phyloP scores from a whole-genome alignment of 306 rosid genomes.

The Canavalia gladiata region DNA sequence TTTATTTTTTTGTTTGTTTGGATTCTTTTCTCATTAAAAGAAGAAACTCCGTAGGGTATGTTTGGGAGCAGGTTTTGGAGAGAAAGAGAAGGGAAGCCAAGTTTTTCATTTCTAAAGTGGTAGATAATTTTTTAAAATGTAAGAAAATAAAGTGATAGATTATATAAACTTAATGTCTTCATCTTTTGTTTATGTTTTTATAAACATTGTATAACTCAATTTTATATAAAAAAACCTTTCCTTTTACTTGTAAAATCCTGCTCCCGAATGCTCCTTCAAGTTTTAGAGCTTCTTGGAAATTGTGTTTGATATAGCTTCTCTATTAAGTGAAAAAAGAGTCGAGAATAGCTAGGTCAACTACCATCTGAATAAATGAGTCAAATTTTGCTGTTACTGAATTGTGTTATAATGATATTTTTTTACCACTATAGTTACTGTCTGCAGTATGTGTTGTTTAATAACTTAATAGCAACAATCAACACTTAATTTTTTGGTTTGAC shows the following conservation, averaged over 20 bases:
- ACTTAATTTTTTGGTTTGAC: neutral
- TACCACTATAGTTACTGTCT: neutral
- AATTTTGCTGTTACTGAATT: neutral
- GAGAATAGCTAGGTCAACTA: neutral
- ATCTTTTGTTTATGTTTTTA: no score
- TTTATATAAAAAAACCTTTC: no score
- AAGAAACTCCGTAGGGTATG: neutral
- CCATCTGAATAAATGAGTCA: neutral
- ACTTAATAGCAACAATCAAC: neutral
- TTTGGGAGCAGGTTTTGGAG: no score
- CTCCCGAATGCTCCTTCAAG: neutral
- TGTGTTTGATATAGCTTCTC: neutral
- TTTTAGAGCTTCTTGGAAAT: slow-evolving; percentile 6
- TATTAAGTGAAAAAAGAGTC: no score
- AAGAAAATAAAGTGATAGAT: no score
- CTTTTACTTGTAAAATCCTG: no score
- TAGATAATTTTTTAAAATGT: no score
- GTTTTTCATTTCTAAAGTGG: no score
- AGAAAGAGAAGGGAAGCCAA: no score
- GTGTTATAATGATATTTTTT: neutral
- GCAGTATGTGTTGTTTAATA: no score
- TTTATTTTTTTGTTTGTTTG: neutral
- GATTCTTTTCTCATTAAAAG: neutral
- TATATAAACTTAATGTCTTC: no score
- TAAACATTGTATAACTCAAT: no score